Conservation (phyloP, 2,329 filamentous ascomycete species). For the Aspergillus melleus region DNA sequence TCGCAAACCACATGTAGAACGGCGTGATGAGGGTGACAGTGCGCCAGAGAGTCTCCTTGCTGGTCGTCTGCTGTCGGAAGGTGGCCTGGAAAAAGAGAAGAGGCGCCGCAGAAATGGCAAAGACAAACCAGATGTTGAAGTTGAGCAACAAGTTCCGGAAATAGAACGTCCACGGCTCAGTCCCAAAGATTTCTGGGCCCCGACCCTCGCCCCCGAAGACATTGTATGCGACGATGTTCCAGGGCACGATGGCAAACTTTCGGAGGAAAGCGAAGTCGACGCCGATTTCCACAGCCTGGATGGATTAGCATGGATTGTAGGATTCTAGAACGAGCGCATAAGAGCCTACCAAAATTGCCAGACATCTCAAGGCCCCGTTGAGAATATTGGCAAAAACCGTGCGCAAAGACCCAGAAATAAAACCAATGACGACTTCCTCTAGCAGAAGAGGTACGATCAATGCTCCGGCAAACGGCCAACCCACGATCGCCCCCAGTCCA, state of each 20-base stretch:
- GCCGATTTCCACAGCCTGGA: constrained; percentile 64
- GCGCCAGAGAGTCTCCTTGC: constrained; percentile 69
- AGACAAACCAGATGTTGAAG: constrained; percentile 90
- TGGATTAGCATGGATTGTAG: constrained; percentile 24
- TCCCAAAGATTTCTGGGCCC: constrained; percentile 91
- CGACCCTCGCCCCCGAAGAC: constrained; percentile 75
- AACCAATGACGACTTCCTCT: constrained; percentile 67
- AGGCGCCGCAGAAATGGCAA: constrained; percentile 74
- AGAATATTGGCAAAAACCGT: constrained; percentile 62
- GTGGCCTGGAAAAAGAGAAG: constrained; percentile 73
- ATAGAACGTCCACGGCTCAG: constrained; percentile 97
- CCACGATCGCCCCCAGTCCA: constrained; percentile 77
- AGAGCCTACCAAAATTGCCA: constrained; percentile 66
- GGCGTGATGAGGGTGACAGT: constrained; percentile 76
- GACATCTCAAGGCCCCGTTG: constrained; percentile 65
- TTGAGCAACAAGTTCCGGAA: constrained; percentile 87
- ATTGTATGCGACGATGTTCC: constrained; percentile 96
- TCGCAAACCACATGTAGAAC: constrained; percentile 91
- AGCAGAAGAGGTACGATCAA: constrained; percentile 76
- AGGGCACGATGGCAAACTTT: constrained; percentile 72
- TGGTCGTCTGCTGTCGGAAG: constrained; percentile 60
- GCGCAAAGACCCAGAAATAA: constrained; percentile 57
- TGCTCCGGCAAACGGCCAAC: constrained; percentile 92
- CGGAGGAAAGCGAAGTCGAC: constrained; percentile 86
- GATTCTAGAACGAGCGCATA: neutral